Conservation (phyloP, 2,329 filamentous ascomycete species). For the Blumeria hordei region DNA sequence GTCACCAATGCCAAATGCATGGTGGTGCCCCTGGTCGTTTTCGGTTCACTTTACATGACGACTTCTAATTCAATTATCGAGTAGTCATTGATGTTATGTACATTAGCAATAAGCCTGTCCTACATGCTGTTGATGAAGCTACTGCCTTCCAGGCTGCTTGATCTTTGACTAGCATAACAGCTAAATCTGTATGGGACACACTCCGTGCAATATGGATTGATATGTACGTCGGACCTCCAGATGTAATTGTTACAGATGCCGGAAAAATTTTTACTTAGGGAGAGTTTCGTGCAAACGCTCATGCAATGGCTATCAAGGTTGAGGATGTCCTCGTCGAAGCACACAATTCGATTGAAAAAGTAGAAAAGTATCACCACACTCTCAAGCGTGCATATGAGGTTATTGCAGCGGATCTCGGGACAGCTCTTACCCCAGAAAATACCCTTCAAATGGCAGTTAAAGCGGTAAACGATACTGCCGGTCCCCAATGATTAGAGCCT, state of each 20-base stretch:
- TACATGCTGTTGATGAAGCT: background rate
- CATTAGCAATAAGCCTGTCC: background rate
- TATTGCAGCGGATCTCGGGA: background rate
- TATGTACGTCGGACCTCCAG: conserved; percentile 2
- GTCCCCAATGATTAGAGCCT: background rate
- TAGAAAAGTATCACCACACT: background rate
- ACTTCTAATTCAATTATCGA: background rate
- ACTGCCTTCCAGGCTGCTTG: background rate
- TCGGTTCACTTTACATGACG: background rate
- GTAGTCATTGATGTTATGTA: conserved; percentile 1
- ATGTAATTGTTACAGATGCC: background rate
- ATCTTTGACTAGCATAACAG: background rate
- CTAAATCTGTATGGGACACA: background rate
- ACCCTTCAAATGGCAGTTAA: background rate
- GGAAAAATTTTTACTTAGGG: conserved; percentile 2
- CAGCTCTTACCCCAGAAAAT: background rate
- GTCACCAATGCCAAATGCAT: background rate
- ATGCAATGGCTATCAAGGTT: background rate
- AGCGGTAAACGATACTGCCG: background rate
- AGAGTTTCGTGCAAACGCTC: background rate
- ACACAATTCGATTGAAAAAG: background rate
- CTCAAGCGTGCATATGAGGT: background rate
- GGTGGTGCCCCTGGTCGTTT: background rate
- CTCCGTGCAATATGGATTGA: conserved; percentile 2
- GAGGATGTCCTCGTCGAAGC: conserved; percentile 1